phyloP scores from a whole-genome alignment of 1,139 yeast genomes.

The Hyphopichia pseudoburtonii region DNA sequence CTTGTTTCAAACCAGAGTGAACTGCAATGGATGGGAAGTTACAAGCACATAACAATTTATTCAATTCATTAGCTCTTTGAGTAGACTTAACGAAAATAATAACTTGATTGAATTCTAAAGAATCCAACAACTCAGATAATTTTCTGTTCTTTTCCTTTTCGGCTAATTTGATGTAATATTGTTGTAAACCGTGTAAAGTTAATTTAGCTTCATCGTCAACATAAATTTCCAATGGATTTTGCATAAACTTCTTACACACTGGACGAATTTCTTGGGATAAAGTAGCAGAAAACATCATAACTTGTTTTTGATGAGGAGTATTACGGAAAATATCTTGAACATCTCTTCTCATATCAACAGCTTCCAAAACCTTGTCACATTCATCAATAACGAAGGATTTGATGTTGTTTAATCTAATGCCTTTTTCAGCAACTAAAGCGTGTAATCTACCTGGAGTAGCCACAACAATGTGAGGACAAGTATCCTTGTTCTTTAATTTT shows the following conservation, averaged over 20 bases:
- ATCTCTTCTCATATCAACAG: slow-evolving; percentile 94
- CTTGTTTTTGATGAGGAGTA: slow-evolving; percentile 98
- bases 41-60: slow-evolving; percentile 85
- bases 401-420: slow-evolving; percentile 81
- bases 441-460: slow-evolving; percentile 98
- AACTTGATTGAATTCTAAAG: slow-evolving; percentile 96
- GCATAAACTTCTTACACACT: slow-evolving; percentile 96
- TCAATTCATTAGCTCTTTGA: slow-evolving; percentile 88
- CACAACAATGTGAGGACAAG: slow-evolving; percentile 94
- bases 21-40: slow-evolving; percentile 98
- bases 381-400: slow-evolving; percentile 96
- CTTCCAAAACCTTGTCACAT: slow-evolving; percentile 96
- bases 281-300: slow-evolving; percentile 99
- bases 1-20: slow-evolving; percentile 95
- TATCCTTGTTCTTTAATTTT: slow-evolving; percentile 85
- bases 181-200: slow-evolving; percentile 97
- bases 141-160: slow-evolving; percentile 94
- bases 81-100: slow-evolving; percentile 94
- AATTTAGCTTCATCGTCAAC: slow-evolving; percentile 98
- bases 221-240: slow-evolving; percentile 94
- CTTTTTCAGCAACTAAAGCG: slow-evolving; percentile 90
- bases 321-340: slow-evolving; percentile 97
- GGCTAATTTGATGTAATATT: slow-evolving; percentile 84
- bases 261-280: slow-evolving; percentile 94
- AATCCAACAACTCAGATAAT: slow-evolving; percentile 88